phyloP scores from a whole-genome alignment of 1,284 basidiomycete genomes.

The Boletus hoseneyae region DNA sequence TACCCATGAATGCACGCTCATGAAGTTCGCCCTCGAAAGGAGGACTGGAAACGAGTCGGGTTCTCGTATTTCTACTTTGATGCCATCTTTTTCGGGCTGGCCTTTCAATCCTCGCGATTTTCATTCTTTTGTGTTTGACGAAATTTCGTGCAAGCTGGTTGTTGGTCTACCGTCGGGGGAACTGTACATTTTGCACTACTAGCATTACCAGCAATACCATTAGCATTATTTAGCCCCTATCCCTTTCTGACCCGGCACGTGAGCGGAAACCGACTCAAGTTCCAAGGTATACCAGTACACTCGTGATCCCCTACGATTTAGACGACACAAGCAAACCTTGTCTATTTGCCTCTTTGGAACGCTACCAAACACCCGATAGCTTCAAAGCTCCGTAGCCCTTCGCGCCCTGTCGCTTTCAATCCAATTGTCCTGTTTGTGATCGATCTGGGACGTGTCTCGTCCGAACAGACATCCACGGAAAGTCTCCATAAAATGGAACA shows the following conservation, averaged over 20 bases:
- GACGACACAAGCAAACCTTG: conserved; percentile 1
- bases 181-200: conserved; percentile 24
- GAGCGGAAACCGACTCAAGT: conserved; percentile 22
- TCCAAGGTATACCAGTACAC: background rate
- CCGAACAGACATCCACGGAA: conserved; percentile 8
- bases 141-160: conserved; percentile 24
- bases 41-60: background rate
- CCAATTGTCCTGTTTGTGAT: conserved; percentile 12
- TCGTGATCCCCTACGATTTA: conserved; percentile 6
- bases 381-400: background rate
- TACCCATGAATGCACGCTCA: conserved; percentile 15
- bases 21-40: conserved; percentile 20
- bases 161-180: conserved; percentile 22
- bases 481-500: conserved; percentile 51
- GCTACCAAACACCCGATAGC: conserved; percentile 3
- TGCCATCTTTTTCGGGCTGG: conserved; percentile 26
- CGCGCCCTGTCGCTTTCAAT: background rate
- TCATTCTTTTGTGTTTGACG: conserved; percentile 27
- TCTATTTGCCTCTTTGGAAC: background rate
- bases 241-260: conserved; percentile 21
- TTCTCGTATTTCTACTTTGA: conserved; percentile 18
- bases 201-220: background rate
- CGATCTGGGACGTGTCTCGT: conserved; percentile 17
- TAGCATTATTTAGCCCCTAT: conserved; percentile 22
- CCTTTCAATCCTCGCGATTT: conserved; percentile 23